Conservation (phyloP, 768 basidiomycete species). For the Flagelloscypha sp. region DNA sequence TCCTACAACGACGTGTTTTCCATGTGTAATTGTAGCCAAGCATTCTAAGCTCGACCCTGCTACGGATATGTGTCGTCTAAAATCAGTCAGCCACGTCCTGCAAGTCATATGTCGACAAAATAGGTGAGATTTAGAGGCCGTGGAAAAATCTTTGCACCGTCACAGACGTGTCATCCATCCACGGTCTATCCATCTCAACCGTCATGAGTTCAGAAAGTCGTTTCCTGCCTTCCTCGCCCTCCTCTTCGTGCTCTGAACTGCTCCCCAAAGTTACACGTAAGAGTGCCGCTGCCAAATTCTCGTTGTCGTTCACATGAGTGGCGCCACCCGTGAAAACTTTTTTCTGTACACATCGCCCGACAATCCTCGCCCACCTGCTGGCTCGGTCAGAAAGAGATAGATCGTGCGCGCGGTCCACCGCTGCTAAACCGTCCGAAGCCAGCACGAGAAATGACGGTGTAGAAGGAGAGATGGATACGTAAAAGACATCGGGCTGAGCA, state of each 20-base stretch:
- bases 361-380: slow-evolving; percentile 24
- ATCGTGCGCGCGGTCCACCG: slow-evolving; percentile 26
- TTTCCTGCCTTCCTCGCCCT: slow-evolving; percentile 28
- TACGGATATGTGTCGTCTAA: too few relatives aligned
- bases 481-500: slow-evolving; percentile 31
- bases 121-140: too few relatives aligned
- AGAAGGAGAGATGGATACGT: slow-evolving; percentile 23
- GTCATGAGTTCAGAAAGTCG: slow-evolving; percentile 32
- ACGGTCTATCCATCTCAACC: slow-evolving; percentile 35
- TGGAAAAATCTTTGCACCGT: slow-evolving; percentile 31
- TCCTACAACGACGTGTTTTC: too few relatives aligned
- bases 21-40: too few relatives aligned
- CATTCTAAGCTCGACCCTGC: too few relatives aligned
- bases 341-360: slow-evolving; percentile 14
- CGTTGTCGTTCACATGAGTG: too few relatives aligned
- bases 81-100: too few relatives aligned
- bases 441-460: slow-evolving; percentile 30
- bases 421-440: slow-evolving; percentile 35
- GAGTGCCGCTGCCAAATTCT: slow-evolving; percentile 30
- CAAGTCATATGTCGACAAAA: too few relatives aligned
- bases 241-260: too few relatives aligned
- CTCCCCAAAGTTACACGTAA: too few relatives aligned
- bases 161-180: slow-evolving; percentile 40
- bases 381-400: slow-evolving; percentile 17
- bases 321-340: slow-evolving; percentile 7